Evolutionary conservation across 768 basidiomycete species (phyloP).

Genomic region (Cystobasidium tubakii): DNA sequence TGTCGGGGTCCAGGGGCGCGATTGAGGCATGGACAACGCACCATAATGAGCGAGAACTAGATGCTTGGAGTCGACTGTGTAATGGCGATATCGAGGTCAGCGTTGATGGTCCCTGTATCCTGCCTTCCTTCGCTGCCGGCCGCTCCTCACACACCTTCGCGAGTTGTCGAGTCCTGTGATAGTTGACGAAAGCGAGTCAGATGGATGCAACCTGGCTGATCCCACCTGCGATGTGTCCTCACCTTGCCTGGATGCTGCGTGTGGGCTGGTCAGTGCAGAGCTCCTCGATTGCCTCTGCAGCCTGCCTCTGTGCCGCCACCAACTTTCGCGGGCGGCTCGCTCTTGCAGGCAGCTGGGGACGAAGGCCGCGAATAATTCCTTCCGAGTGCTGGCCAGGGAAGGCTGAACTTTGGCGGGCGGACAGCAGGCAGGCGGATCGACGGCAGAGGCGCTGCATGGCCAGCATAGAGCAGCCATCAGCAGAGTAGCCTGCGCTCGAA

Average conservation of each 20-base stretch:
- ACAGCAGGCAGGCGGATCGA: neutral
- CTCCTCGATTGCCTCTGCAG: neutral
- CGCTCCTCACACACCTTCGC: neutral
- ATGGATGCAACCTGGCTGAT: too few relatives aligned
- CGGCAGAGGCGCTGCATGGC: neutral
- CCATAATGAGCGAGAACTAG: neutral
- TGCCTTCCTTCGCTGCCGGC: neutral
- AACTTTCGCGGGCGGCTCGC: neutral
- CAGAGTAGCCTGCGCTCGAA: too few relatives aligned
- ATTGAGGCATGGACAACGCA: neutral
- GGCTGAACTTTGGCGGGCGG: neutral
- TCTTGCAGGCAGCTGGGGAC: too few relatives aligned
- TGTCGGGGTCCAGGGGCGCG: too few relatives aligned
- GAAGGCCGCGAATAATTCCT: too few relatives aligned
- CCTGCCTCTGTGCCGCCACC: neutral
- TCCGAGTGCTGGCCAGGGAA: neutral
- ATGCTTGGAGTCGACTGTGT: slow-evolving; percentile 1
- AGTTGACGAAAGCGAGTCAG: neutral
- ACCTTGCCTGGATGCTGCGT: too few relatives aligned
- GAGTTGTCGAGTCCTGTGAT: neutral
- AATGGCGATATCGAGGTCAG: neutral
- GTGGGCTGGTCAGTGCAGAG: too few relatives aligned
- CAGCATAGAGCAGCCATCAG: neutral
- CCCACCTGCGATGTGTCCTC: too few relatives aligned
- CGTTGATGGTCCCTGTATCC: too few relatives aligned